Conservation (phyloP, 495 filamentous ascomycete genomes). For the Penicillium bialowiezense region DNA sequence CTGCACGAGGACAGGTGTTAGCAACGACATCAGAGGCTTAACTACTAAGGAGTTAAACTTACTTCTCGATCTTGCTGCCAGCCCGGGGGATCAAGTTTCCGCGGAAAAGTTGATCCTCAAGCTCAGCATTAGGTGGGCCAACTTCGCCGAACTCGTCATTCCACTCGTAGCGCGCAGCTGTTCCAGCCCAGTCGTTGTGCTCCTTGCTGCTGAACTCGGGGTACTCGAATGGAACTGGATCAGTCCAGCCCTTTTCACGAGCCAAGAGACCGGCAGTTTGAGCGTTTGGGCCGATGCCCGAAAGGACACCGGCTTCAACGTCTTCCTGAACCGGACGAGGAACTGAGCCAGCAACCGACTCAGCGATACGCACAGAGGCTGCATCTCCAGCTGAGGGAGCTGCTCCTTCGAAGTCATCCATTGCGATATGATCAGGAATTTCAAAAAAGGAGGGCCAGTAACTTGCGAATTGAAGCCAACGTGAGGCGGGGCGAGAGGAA, state of each 20-base stretch:
- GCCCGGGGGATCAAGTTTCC: slow-evolving; percentile 40
- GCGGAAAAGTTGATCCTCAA: slow-evolving; percentile 74
- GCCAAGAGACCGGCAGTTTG: slow-evolving; percentile 11
- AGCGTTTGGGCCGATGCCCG: not conserved
- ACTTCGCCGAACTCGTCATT: slow-evolving; percentile 82
- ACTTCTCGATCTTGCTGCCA: slow-evolving; percentile 42
- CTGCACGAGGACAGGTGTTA: not conserved
- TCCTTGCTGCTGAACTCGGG: slow-evolving; percentile 26
- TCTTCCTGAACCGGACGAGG: not conserved
- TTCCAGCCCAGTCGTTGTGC: slow-evolving; percentile 50
- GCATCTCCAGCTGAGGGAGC: not conserved
- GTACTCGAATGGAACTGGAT: slow-evolving; percentile 54
- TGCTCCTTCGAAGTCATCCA: too few species aligned
- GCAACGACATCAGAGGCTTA: not conserved
- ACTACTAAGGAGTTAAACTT: too few species aligned
- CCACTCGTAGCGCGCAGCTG: slow-evolving; percentile 75
- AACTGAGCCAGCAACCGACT: not conserved
- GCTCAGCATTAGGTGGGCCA: slow-evolving; percentile 60
- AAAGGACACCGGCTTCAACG: not conserved
- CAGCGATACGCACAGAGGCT: not conserved
- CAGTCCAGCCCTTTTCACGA: slow-evolving; percentile 51
- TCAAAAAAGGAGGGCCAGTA: too few species aligned
- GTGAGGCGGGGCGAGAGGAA: too few species aligned
- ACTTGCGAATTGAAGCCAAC: too few species aligned
- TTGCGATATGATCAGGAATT: too few species aligned